phyloP scores from a whole-genome alignment of 768 basidiomycete genomes.

The Termitomyces sp. region DNA sequence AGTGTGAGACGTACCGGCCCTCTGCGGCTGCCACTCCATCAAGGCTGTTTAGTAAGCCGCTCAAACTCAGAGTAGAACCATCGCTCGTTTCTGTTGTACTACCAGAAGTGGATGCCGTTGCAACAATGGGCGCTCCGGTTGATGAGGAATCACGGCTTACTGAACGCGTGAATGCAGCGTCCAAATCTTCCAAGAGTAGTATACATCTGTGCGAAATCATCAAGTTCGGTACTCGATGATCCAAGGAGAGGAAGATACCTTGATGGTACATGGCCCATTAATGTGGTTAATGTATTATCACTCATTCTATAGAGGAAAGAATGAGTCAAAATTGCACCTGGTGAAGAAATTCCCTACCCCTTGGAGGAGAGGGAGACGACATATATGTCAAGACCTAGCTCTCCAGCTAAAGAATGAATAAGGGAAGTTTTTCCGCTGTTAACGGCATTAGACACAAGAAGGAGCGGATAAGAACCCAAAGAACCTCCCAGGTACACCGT shows the following conservation, averaged over 20 bases:
- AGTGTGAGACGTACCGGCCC: constrained; percentile 57
- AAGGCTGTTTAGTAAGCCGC: constrained; percentile 80
- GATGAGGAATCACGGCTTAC: constrained; percentile 78
- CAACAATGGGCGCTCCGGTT: constrained; percentile 62
- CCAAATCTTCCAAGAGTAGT: constrained; percentile 89
- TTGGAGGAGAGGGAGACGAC: constrained; percentile 86
- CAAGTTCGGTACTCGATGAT: constrained; percentile 6
- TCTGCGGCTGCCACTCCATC: constrained; percentile 85
- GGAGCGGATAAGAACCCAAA: constrained; percentile 7
- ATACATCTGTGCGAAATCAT: constrained; percentile 60
- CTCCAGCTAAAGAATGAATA: constrained; percentile 81
- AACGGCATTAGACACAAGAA: constrained; percentile 12
- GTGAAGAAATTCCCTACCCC: constrained; percentile 45
- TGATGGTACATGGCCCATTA: constrained; percentile 86
- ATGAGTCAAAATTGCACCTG: constrained; percentile 11
- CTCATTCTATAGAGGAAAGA: constrained; percentile 59
- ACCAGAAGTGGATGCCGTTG: constrained; percentile 34
- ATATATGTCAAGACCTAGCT: constrained; percentile 86
- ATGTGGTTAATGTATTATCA: constrained; percentile 79
- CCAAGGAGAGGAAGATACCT: constrained; percentile 40
- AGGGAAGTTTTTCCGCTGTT: constrained; percentile 79
- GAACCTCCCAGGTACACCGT: constrained; percentile 84
- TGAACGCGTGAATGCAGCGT: constrained; percentile 86
- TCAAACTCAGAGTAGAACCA: constrained; percentile 80
- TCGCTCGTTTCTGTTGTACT: constrained; percentile 49